A percentile compares a stretch with the other conserved stretches of the same genome.
These are phyloP conservation scores for Fennellomyces sp. DNA, from an alignment of 371 early-diverging fungal species.

Conservation along the genomic window DNA sequence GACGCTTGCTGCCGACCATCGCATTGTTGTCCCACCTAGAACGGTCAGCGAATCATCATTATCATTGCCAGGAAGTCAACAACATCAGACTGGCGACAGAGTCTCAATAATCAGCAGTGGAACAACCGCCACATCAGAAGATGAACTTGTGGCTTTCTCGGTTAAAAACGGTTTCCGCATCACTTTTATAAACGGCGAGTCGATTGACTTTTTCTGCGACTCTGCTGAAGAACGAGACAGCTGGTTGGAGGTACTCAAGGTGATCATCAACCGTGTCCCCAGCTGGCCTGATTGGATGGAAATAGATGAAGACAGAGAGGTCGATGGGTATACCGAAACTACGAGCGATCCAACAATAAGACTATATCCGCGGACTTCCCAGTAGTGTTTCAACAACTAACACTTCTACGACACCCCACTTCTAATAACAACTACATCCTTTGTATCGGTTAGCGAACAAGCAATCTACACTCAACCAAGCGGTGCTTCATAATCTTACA, in stretches of 20 bases:
- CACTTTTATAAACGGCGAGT: conserved; percentile 27
- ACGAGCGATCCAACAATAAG: not conserved
- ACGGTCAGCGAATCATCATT: conserved; percentile 1
- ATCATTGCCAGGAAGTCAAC: not conserved
- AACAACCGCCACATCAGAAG: conserved; percentile 4
- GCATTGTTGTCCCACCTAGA: conserved; percentile 7
- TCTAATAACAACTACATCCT: too few relatives aligned
- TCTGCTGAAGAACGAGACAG: conserved; percentile 20
- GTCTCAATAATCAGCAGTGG: not conserved
- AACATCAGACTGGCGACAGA: too few relatives aligned
- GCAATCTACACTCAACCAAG: too few relatives aligned
- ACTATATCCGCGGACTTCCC: too few relatives aligned
- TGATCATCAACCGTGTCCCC: conserved; percentile 19
- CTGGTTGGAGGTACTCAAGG: conserved; percentile 31
- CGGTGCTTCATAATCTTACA: too few relatives aligned
- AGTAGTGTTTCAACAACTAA: too few relatives aligned
- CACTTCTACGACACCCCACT: too few relatives aligned
- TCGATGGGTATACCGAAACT: not conserved
- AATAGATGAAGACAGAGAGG: conserved; percentile 5
- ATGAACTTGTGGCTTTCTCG: conserved; percentile 10
- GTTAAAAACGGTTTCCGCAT: conserved; percentile 33
- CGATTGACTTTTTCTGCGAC: conserved; percentile 36
- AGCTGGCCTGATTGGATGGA: conserved; percentile 25
- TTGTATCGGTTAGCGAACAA: too few relatives aligned
- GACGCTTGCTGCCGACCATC: conserved; percentile 18